Conservation (phyloP, 1,284 basidiomycete genomes). For the Fomitopsis betulina region DNA sequence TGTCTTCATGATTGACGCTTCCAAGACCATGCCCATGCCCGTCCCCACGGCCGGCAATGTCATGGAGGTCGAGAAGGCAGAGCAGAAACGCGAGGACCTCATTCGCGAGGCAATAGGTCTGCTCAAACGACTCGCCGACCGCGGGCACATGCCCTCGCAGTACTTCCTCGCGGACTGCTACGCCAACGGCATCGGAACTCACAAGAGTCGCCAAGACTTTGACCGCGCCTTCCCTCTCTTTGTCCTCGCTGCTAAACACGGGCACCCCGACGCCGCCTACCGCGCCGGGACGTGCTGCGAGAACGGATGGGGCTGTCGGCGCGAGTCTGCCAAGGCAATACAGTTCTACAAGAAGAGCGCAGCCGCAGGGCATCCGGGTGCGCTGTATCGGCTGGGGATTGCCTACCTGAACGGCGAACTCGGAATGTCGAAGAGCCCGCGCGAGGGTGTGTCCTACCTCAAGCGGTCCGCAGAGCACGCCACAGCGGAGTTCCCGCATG, state of each 20-base stretch:
- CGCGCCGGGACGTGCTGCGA: conserved; percentile 97
- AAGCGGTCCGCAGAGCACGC: conserved; percentile 95
- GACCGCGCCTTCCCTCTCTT: conserved; percentile 96
- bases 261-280: conserved; percentile 95
- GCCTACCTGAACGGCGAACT: conserved; percentile 97
- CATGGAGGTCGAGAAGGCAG: conserved; percentile 74
- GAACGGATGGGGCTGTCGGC: conserved; percentile 96
- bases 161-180: conserved; percentile 98
- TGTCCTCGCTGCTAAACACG: conserved; percentile 94
- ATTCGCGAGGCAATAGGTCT: conserved; percentile 83
- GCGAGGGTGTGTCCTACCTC: conserved; percentile 98
- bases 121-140: conserved; percentile 87
- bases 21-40: conserved; percentile 81
- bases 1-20: conserved; percentile 97
- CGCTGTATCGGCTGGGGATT: conserved; percentile 95
- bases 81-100: conserved; percentile 82
- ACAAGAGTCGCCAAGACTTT: conserved; percentile 89
- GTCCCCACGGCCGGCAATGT: conserved; percentile 61
- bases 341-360: conserved; percentile 95
- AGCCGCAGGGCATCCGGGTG: conserved; percentile 87
- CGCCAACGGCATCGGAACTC: conserved; percentile 93
- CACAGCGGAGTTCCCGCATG: conserved; percentile 93
- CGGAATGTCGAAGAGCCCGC: conserved; percentile 80
- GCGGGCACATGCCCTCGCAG: conserved; percentile 92
- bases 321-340: conserved; percentile 89